Conservation (phyloP, 2,329 filamentous ascomycete species). For the Akanthomyces muscarius region DNA sequence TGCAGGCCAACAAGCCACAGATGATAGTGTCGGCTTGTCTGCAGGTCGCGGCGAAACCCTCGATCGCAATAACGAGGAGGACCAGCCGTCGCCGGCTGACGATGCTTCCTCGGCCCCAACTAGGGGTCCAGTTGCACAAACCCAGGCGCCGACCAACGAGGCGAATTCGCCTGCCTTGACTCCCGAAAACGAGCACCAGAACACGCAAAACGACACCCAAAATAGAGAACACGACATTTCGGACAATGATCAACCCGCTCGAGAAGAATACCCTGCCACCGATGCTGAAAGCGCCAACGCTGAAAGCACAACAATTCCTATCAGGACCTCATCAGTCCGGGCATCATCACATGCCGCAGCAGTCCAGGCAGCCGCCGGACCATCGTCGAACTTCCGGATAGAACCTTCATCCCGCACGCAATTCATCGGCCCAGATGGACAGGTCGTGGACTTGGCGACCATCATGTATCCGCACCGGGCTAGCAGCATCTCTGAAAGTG, state of each 20-base stretch:
- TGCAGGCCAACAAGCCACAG: background rate
- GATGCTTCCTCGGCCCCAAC: constrained; percentile 43
- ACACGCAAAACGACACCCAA: background rate
- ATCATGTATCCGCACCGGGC: constrained; percentile 8
- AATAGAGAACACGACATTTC: background rate
- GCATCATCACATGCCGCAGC: background rate
- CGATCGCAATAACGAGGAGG: constrained; percentile 41
- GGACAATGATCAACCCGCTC: background rate
- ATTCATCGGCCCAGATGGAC: constrained; percentile 3
- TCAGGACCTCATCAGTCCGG: constrained; percentile 20
- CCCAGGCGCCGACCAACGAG: constrained; percentile 27
- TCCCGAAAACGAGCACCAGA: constrained; percentile 7
- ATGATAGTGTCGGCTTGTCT: background rate
- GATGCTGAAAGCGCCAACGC: constrained; percentile 4
- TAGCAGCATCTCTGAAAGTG: background rate
- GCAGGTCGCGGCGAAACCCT: constrained; percentile 37
- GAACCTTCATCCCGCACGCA: background rate
- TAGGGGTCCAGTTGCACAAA: background rate
- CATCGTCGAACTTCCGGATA: background rate
- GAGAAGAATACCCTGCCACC: background rate
- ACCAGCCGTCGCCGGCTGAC: constrained; percentile 40
- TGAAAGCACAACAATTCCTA: constrained; percentile 18
- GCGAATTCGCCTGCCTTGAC: constrained; percentile 15
- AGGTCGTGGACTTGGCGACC: constrained; percentile 3
- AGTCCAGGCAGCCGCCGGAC: background rate